phyloP scores from a whole-genome alignment of 805 yeast genomes.

The Dipodascus geniculatus region DNA sequence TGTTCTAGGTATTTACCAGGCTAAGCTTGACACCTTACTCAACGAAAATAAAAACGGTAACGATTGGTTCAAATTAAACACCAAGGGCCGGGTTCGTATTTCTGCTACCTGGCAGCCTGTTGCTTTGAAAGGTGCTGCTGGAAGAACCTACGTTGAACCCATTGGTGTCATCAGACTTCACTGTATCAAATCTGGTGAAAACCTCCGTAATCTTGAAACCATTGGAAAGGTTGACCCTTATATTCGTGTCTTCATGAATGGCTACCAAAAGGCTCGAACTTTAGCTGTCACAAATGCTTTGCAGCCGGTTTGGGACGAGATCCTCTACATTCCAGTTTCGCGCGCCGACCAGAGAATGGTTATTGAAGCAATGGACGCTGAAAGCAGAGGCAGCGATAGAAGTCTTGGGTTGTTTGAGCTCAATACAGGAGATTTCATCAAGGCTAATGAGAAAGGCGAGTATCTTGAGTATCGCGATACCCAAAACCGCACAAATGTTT shows the following conservation, averaged over 20 bases:
- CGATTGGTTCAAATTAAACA: slow-evolving; percentile 61
- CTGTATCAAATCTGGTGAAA: slow-evolving; percentile 50
- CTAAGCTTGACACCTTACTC: slow-evolving; percentile 46
- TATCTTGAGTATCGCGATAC: slow-evolving; percentile 24
- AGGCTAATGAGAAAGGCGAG: slow-evolving; percentile 47
- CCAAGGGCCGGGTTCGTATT: slow-evolving; percentile 59
- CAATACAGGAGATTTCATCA: slow-evolving; percentile 53
- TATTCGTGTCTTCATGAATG: slow-evolving; percentile 66
- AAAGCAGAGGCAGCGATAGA: slow-evolving; percentile 67
- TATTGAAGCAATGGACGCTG: slow-evolving; percentile 87
- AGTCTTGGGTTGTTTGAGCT: slow-evolving; percentile 76
- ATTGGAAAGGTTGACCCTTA: slow-evolving; percentile 93
- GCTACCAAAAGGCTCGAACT: slow-evolving; percentile 68
- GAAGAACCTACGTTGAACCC: slow-evolving; percentile 75
- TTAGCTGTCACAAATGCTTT: slow-evolving; percentile 50
- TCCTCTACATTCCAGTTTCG: slow-evolving; percentile 69
- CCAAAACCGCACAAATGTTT: slow-evolving; percentile 37
- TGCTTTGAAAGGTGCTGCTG: slow-evolving; percentile 43
- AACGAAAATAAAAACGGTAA: slow-evolving; percentile 70
- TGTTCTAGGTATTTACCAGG: slow-evolving; percentile 41
- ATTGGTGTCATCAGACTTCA: slow-evolving; percentile 77
- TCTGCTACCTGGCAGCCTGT: slow-evolving; percentile 81
- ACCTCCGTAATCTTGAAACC: slow-evolving; percentile 72
- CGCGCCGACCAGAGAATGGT: slow-evolving; percentile 74
- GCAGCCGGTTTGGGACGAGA: slow-evolving; percentile 78